phyloP scores from a whole-genome alignment of 352 stramenopile genomes.

The Stramenopiles sp. region DNA sequence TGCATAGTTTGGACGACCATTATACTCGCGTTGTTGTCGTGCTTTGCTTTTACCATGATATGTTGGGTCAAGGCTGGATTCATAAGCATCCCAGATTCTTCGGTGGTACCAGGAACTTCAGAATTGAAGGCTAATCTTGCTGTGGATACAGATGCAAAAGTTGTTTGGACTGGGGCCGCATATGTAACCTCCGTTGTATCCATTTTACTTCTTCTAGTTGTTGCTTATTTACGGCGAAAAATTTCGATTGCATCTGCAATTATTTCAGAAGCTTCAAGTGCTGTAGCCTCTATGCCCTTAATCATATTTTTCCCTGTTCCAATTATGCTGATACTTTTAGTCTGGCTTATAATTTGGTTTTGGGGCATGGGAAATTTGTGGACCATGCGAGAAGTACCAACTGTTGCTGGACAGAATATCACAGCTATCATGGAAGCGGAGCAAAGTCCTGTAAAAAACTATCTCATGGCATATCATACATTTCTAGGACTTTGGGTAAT shows the following conservation, averaged over 20 bases:
- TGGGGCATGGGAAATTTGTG: not conserved
- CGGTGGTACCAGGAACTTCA: constrained; percentile 23
- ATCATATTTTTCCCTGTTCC: constrained; percentile 42
- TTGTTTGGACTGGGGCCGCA: constrained; percentile 13
- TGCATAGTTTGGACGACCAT: constrained; percentile 48
- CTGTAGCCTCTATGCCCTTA: constrained; percentile 37
- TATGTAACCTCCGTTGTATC: constrained; percentile 36
- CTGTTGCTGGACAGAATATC: constrained; percentile 30
- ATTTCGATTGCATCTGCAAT: constrained; percentile 46
- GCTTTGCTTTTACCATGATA: constrained; percentile 45
- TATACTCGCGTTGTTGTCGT: constrained; percentile 39
- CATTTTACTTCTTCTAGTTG: constrained; percentile 35
- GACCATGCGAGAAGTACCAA: constrained; percentile 25
- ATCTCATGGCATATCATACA: constrained; percentile 51
- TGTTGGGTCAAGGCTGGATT: constrained; percentile 47
- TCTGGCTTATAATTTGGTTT: constrained; percentile 32
- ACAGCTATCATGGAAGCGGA: constrained; percentile 26
- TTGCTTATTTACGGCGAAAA: constrained; percentile 58
- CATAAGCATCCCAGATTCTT: constrained; percentile 34
- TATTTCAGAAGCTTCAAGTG: constrained; percentile 46
- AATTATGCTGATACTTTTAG: constrained; percentile 39
- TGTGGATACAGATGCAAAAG: constrained; percentile 2
- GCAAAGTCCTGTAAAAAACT: constrained; percentile 31
- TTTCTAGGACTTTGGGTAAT: constrained; percentile 89
- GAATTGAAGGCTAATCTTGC: constrained; percentile 13